A percentile compares a stretch with the other conserved stretches of the same genome.
Conservation (phyloP, 2,329 filamentous ascomycete genomes). For the Neonectria sp. region DNA sequence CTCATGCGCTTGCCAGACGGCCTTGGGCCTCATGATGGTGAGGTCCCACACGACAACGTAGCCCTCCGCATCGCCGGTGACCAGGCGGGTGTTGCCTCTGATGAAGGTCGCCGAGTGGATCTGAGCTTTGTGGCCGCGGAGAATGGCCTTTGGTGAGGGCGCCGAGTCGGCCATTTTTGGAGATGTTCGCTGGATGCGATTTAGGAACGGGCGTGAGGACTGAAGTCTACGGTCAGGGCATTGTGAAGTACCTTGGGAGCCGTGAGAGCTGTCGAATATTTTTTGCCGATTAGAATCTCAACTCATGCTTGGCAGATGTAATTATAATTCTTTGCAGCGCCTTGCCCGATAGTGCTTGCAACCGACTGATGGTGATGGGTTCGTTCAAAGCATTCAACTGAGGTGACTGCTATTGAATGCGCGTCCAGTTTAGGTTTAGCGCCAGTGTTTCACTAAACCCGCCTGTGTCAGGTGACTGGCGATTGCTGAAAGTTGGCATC, state of each 20-base stretch:
- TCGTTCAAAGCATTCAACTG: not conserved
- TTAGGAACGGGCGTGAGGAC: not conserved
- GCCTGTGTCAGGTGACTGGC: not conserved
- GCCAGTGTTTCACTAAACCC: not conserved
- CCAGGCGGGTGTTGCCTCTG: constrained; percentile 79
- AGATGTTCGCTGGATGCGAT: constrained; percentile 8
- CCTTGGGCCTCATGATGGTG: constrained; percentile 82
- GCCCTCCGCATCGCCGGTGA: constrained; percentile 91
- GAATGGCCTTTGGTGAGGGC: constrained; percentile 70
- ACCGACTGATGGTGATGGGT: too few species aligned
- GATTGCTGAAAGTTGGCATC: not conserved
- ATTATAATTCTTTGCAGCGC: not conserved
- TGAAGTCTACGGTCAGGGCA: constrained; percentile 1
- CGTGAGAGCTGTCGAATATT: not conserved
- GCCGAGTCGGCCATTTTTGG: constrained; percentile 48
- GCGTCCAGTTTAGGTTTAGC: not conserved
- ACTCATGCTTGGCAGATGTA: too few species aligned
- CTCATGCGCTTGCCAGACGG: constrained; percentile 89
- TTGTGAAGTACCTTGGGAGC: not conserved
- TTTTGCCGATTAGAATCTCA: not conserved
- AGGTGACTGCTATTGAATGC: too few species aligned
- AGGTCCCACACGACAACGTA: constrained; percentile 91
- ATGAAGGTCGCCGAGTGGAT: constrained; percentile 85
- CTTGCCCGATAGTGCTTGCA: not conserved
- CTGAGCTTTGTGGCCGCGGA: constrained; percentile 87